Base-by-base conservation (phyloP, 2,329 filamentous ascomycete genomes). In the Colletotrichum godetiae region DNA sequence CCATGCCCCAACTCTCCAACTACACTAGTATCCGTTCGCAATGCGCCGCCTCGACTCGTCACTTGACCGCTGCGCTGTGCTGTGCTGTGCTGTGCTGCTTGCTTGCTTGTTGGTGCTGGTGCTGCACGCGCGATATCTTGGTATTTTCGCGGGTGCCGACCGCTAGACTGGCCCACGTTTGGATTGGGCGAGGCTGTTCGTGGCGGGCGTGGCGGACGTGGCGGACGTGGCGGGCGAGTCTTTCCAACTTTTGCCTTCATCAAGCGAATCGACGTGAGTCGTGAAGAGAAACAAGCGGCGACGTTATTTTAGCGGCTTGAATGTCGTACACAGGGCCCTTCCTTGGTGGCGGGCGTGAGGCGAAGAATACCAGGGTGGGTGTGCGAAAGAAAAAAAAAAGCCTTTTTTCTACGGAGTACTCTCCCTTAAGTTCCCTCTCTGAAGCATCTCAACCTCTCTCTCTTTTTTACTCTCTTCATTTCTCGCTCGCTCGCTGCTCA, bases 241-340 rank as follows among this genome's bases (percentile, higher is more conserved):
- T 27, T 24, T 15, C 22, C 58, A 29, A 37, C 58, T 27, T 29
- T 61, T 29, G 35, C 12, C 27, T 31, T 15, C 55, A 4, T 59
- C 35, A 11, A 42, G 57, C 12, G n/a, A 52, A 15, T 27, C n/a
- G 13, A 37, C 29, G 55, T 31, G 37, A 56, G 61, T 64, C 61
- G 61, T 35, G 61, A 55, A 64, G 6, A 66, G 52, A 67, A 24
- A 63, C 66, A 68, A 68, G 66, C 58, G 56, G 22, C 24, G 46
- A 42, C 49, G 42, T 53, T 62, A 29, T 42, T 52, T 46, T 42
- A 53, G 31, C 22, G 31, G 8, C 46, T 24, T 29, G 3, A 24
- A 35, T 60, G 37, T 56, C 24, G 27, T 42, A 27, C 13, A 29
- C 35, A 29, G 15, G 19, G 13, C 24, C 60, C 29, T n/a, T 29